Conservation (phyloP, 352 stramenopile species). For the Phytophthora multivora region DNA sequence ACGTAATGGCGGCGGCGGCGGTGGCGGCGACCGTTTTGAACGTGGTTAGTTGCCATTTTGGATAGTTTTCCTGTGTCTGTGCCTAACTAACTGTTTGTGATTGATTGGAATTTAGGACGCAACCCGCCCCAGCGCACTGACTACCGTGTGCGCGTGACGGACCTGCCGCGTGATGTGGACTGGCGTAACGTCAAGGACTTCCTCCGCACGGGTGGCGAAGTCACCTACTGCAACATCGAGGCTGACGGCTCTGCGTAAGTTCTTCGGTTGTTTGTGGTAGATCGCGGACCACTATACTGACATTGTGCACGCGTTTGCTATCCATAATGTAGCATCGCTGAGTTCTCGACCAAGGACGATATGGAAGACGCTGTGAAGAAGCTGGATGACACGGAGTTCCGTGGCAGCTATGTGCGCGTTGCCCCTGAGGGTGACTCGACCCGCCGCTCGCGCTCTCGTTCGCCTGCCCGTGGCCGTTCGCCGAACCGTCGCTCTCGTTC, state of each 20-base stretch:
- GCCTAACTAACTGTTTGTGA: background rate
- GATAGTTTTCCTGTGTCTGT: too few relatives aligned
- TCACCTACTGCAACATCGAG: conserved; percentile 88
- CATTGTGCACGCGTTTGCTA: conserved; percentile 2
- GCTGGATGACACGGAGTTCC: conserved; percentile 89
- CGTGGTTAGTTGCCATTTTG: conserved; percentile 44
- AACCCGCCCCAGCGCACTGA: conserved; percentile 80
- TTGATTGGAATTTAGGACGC: conserved; percentile 40
- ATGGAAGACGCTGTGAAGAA: conserved; percentile 88
- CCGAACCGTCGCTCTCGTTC: conserved; percentile 68
- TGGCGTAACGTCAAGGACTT: conserved; percentile 91
- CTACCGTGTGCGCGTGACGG: conserved; percentile 77
- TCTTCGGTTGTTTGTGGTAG: background rate
- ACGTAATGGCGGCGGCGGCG: conserved; percentile 37
- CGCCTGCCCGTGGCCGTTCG: conserved; percentile 60
- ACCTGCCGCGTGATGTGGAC: conserved; percentile 77
- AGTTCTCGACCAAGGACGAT: conserved; percentile 83
- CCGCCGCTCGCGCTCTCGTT: conserved; percentile 64
- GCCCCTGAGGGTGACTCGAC: conserved; percentile 46
- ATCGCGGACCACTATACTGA: conserved; percentile 1
- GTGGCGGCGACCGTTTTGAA: conserved; percentile 59
- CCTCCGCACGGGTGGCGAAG: conserved; percentile 79
- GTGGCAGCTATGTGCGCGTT: conserved; percentile 82
- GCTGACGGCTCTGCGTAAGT: conserved; percentile 83
- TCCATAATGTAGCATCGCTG: conserved; percentile 53